A percentile compares a stretch with the other conserved stretches of the same genome.
Conservation (phyloP, 257 asterid species). For the Ehretia macrophylla region DNA sequence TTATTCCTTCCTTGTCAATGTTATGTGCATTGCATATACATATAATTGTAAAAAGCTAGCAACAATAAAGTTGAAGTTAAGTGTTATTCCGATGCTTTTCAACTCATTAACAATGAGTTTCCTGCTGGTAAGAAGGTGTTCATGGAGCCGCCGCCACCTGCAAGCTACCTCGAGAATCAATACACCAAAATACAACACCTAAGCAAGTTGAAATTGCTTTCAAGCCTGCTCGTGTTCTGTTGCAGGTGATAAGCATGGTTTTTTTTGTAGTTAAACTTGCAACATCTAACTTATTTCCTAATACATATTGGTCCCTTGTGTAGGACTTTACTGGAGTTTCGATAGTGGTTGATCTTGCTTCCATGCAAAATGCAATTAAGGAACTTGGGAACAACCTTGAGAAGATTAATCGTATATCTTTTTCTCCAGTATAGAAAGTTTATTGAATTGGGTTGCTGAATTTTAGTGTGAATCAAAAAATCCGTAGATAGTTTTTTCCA, state of each 20-base stretch:
- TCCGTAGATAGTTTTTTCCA: too few species aligned
- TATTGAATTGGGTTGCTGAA: too few species aligned
- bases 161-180: too few species aligned
- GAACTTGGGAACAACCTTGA: constrained; percentile 70
- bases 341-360: constrained; percentile 89
- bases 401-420: constrained; percentile 70
- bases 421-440: not conserved
- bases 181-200: constrained; percentile 64
- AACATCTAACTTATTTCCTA: constrained; percentile 4
- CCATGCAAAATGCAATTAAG: constrained; percentile 89
- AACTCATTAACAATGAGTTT: too few species aligned
- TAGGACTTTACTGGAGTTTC: constrained; percentile 99
- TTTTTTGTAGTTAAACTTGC: not conserved
- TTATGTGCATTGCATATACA: too few species aligned
- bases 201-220: constrained; percentile 88
- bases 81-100: too few species aligned
- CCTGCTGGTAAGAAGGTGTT: too few species aligned
- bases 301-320: not conserved
- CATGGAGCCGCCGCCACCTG: too few species aligned
- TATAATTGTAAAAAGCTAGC: too few species aligned
- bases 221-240: constrained; percentile 85
- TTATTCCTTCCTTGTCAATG: too few species aligned
- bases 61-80: too few species aligned
- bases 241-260: constrained; percentile 51
- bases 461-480: too few species aligned